phyloP scores from a whole-genome alignment of 345 rosid species.

The Eucalyptus tenuipes region DNA sequence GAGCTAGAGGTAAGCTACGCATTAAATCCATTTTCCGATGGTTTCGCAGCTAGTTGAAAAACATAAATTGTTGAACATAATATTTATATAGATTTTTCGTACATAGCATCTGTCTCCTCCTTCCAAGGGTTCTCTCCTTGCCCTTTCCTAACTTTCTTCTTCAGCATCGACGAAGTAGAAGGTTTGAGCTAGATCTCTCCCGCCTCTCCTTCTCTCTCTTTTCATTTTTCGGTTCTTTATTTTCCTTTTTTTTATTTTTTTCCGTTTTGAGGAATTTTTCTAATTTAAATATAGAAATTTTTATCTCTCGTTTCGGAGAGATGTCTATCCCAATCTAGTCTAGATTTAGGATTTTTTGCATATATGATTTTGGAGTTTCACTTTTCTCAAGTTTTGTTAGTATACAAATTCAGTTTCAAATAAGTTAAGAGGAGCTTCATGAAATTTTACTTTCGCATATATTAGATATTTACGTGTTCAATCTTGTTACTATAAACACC shows the following conservation, averaged over 20 bases:
- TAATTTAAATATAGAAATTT: no score
- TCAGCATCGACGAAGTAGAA: background rate
- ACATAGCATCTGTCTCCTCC: background rate
- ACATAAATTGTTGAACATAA: background rate
- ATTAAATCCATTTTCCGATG: background rate
- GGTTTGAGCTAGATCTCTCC: background rate
- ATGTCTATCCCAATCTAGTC: background rate
- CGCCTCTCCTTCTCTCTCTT: no score
- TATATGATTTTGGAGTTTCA: no score
- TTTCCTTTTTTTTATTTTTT: no score
- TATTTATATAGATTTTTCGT: background rate
- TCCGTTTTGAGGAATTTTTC: rapidly evolving
- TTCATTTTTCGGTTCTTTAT: no score
- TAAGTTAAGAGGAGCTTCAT: background rate
- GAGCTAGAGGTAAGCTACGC: background rate
- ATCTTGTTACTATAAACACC: background rate
- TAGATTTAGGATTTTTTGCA: no score
- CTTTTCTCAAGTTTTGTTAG: no score
- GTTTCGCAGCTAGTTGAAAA: background rate
- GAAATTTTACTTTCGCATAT: background rate
- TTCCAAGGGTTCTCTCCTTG: background rate
- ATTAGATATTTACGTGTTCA: rapidly evolving
- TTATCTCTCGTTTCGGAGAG: rapidly evolving
- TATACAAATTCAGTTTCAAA: background rate
- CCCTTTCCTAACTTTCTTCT: background rate